Evolutionary conservation across 2,329 filamentous ascomycete genomes (phyloP), one percentile per base, ranked within the genome.

Genomic region (Aureobasidium sp.): DNA sequence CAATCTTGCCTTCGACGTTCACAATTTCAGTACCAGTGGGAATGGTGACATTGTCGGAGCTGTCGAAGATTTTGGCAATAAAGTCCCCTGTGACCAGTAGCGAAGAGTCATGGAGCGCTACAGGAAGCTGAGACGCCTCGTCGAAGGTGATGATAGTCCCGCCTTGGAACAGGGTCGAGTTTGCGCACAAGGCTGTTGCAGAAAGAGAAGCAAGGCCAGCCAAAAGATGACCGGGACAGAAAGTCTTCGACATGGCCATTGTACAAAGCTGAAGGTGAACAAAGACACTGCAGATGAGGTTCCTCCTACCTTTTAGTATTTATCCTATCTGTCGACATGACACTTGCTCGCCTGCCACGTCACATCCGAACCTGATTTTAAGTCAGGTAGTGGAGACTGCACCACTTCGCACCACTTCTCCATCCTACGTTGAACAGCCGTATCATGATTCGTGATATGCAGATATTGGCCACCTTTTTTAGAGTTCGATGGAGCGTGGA

Each of bases 1-100:
- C 24, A 4, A 62, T 62, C n/a, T 62, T 53, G 27, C 67, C 70
- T 0, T 68, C 67, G 52, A 74, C 78, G 63, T 81, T 74, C 29
- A 80, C 70, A 3, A 78, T 63, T 31, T 69, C 64, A 1, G 52
- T 58, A n/a, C n/a, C 48, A 27, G 19, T 24, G 5, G 22, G 31
- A 33, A 62, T 17, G 27, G 60, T 53, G 7, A 35, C 27, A 17
- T 45, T 56, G 29, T 33, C 39, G n/a, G 49, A 33, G 24, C 33
- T 15, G 8, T 22, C 29, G 11, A 56, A 54, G 19, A 62, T 56
- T 6, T 27, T 52, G 45, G 42, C 27, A 17, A 62, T 56, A 6
- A 29, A 42, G 9, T 62, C 60, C 9, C 50, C 50, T 3, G 39
- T 54, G 17, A 62, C 50, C n/a, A 62, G 50, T 22, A 62, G 29